Evolutionary conservation across 208 protist genomes (phyloP), one percentile per base, ranked within the genome.

Genomic region (Wallacemonas sp.): DNA sequence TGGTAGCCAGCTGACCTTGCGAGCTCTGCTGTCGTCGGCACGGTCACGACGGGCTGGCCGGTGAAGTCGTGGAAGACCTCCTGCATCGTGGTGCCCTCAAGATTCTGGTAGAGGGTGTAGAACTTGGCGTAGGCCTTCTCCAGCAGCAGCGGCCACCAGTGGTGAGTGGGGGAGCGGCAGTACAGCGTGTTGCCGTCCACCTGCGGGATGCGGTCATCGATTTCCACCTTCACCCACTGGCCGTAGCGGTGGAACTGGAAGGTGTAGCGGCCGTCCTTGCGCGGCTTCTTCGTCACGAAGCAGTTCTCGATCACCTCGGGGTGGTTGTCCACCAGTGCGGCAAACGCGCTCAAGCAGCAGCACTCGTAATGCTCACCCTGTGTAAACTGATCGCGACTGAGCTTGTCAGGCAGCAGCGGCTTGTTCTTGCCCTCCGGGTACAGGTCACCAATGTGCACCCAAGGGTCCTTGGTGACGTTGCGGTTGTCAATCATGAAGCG

Each of bases 81-180:
- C n/a, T 70, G 63, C 24, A 76, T 63, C 27, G 74, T 88, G 54
- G 76, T 79, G 26, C 73, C 85, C n/a, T 77, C 70, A 32, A 91
- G 52, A 34, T 83, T 77, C 44, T 79, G 50, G 60, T 85, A 91
- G 36, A 76, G 39, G 15, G 70, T 77, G 75, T 91, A 91, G 71
- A 91, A 85, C 74, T 91, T 91, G 55, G 84, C 84, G 69, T 87
- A 91, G 30, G 84, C 84, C 78, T 91, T 91, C 76, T 91, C 84
- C 48, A 91, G 77, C 60, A 91, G 61, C 66, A 85, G 68, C 36
- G 84, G 79, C 84, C 84, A 91, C 76, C 73, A 81, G 70, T 85
- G 78, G 54, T 74, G 68, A 38, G 76, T 85, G 33, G 78, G 79
- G 22, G 80, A 81, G 54, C 72, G 65, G 71, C 71, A 79, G 69